phyloP scores from a whole-genome alignment of 176 grass and related monocot species.

The Areca catechu region DNA sequence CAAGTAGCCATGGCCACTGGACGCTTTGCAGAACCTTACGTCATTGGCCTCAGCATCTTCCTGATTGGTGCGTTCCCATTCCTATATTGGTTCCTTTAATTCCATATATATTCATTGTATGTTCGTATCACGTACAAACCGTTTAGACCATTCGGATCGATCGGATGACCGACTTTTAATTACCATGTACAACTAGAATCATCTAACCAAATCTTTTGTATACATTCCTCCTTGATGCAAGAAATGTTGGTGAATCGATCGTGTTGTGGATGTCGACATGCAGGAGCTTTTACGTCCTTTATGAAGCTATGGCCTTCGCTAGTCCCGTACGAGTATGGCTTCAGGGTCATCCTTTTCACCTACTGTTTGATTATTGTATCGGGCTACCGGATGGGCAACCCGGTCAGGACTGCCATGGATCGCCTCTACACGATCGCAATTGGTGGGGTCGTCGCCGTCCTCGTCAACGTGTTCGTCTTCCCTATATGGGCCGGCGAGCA shows the following conservation, averaged over 20 bases:
- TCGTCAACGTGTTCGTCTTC: conserved; percentile 55
- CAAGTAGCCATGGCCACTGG: conserved; percentile 61
- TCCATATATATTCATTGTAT: too few species aligned
- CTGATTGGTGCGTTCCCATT: conserved; percentile 41
- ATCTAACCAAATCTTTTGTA: too few species aligned
- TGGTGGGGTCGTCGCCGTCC: conserved; percentile 52
- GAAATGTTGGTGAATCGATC: too few species aligned
- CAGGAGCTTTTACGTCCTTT: conserved; percentile 70
- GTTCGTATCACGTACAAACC: too few species aligned
- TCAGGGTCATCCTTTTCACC: conserved; percentile 78
- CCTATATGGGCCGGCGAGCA: conserved; percentile 87
- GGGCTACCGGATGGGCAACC: conserved; percentile 74
- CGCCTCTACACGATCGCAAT: conserved; percentile 82
- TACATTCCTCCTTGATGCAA: too few species aligned
- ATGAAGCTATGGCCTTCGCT: conserved; percentile 81
- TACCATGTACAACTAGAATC: too few species aligned
- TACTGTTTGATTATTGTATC: conserved; percentile 79
- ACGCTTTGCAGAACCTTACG: conserved; percentile 67
- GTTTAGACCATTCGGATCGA: too few species aligned
- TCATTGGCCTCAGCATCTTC: conserved; percentile 84
- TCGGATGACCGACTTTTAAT: too few species aligned
- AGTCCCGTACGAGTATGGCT: conserved; percentile 68
- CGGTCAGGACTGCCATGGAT: conserved; percentile 55
- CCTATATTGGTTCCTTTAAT: too few species aligned
- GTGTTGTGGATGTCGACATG: conserved; percentile 2